Percentiles rank a stretch among this genome's conserved stretches.
phyloP scores from a whole-genome alignment of 2,329 filamentous ascomycete species.

The Botrytis sinoallii region DNA sequence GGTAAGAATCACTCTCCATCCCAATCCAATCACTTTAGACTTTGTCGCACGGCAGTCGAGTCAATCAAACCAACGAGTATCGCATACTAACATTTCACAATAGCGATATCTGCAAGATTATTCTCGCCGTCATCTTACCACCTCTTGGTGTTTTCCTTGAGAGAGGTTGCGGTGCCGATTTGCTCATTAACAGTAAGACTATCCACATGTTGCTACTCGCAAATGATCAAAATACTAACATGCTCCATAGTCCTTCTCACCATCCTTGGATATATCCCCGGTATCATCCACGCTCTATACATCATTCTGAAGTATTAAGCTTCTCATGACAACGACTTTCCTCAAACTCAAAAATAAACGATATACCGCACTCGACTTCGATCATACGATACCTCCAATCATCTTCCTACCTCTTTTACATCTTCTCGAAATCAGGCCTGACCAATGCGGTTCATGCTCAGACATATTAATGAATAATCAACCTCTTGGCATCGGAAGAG shows the following conservation, averaged over 20 bases:
- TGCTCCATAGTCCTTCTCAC: constrained; percentile 10
- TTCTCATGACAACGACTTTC: background rate
- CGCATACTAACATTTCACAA: constrained; percentile 23
- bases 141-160: constrained; percentile 92
- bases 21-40: background rate
- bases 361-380: background rate
- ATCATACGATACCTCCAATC: background rate
- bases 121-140: constrained; percentile 85
- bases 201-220: constrained; percentile 67
- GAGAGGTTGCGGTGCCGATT: constrained; percentile 77
- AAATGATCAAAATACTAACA: background rate
- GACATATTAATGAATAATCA: background rate
- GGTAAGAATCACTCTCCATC: constrained; percentile 40
- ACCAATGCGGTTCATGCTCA: background rate
- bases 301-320: constrained; percentile 84
- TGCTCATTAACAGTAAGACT: constrained; percentile 77
- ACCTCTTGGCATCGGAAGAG: constrained; percentile 13
- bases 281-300: constrained; percentile 25
- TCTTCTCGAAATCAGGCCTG: constrained; percentile 3
- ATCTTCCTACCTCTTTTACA: background rate
- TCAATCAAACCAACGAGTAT: background rate
- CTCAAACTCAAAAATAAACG: background rate
- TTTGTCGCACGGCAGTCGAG: background rate
- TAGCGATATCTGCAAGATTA: constrained; percentile 76
- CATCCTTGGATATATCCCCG: constrained; percentile 22